Evolutionary conservation across 768 basidiomycete species (phyloP), one percentile per base, ranked within the genome.

Genomic region (Podaxis carcinomalis): DNA sequence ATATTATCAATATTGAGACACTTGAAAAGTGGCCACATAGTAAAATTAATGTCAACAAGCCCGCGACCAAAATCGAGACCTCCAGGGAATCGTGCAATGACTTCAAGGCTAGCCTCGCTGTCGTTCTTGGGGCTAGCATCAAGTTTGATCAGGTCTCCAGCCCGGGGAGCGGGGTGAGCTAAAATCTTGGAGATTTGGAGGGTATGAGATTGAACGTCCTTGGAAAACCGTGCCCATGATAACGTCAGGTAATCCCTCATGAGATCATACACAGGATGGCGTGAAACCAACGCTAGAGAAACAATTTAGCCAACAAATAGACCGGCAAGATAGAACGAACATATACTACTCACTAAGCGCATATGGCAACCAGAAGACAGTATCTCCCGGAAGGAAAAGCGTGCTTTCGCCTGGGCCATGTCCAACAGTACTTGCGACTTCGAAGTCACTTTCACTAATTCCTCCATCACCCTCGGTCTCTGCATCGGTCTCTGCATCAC

Each of bases 181-280:
- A 93, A 83, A 66, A 93, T 92, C 73, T 92, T 92, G 54, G 89
- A 89, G 59, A 93, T 93, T 70, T 93, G 92, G 56, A 95, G 80
- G 7, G 93, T 93, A 69, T 97, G 95, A 0, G 90, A 90, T 73
- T 93, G 91, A 3, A 95, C 93, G 68, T 96, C 93, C 74, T 95
- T 95, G 57, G 91, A 91, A 76, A 93, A 94, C 52, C 92, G 88
- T 16, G 93, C 93, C 93, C 93, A 95, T 3, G 90, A 92, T 49
- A 97, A 86, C n/a, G 94, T 94, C 47, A 98, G 83, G 69, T 92
- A 95, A 75, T 98, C 95, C 56, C 91, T 84, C 90, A 98, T 93
- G 58, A 96, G 80, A 69, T 95, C 93, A 75, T 95, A 97, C 65
- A 97, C 92, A 0, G 95, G 95, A 72, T 92, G 91, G 23, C 92